Evolutionary conservation across 257 asterid genomes (phyloP).

Genomic region (Primulina huaijiensis): DNA sequence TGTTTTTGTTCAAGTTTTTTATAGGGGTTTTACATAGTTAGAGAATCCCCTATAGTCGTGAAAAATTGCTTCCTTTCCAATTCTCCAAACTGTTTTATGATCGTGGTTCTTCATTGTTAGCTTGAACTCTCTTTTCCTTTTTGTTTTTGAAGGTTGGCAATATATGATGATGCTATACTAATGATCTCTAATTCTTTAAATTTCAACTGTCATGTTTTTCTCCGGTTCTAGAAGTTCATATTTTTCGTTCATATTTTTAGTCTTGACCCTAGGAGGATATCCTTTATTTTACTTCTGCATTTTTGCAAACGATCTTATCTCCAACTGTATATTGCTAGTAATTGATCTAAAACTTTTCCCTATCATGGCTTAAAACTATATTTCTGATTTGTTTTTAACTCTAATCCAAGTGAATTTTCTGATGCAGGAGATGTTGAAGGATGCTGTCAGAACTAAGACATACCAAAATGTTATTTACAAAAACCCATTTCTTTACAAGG

Average conservation of each 20-base stretch:
- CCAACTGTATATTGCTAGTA: background rate
- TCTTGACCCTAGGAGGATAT: background rate
- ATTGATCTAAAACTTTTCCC: background rate
- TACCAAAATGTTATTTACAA: slow-evolving; percentile 86
- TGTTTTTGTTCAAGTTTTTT: background rate
- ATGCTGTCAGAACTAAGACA: slow-evolving; percentile 78
- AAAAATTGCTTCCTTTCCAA: background rate
- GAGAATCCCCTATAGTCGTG: no score
- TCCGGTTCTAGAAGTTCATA: background rate
- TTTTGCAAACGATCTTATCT: background rate
- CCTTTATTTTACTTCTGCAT: background rate
- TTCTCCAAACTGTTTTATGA: background rate
- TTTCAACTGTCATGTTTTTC: background rate
- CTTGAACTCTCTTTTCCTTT: background rate
- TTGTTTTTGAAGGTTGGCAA: background rate
- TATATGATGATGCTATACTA: background rate
- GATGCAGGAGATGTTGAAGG: slow-evolving; percentile 94
- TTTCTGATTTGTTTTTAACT: background rate
- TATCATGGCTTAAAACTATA: background rate
- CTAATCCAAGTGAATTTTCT: slow-evolving; percentile 17
- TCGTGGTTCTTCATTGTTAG: background rate
- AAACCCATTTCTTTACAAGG: slow-evolving; percentile 84
- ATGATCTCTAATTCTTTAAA: background rate
- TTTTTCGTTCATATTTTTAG: background rate
- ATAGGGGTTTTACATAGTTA: no score